Base-by-base conservation (phyloP, 2,329 filamentous ascomycete species). In the Botrytis squamosa region DNA sequence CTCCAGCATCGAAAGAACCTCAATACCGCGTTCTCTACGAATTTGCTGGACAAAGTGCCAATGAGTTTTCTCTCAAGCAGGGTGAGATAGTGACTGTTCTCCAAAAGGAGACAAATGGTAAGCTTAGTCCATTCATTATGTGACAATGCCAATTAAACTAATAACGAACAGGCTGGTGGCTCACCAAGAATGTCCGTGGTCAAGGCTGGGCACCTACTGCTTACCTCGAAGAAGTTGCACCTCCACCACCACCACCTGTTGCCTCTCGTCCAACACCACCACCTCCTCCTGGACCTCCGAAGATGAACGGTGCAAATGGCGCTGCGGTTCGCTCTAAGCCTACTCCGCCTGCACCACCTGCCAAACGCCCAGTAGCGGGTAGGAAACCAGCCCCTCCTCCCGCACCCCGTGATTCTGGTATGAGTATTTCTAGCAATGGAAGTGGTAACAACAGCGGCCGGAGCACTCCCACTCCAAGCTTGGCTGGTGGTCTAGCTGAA, bases 51-150 rank as follows among this genome's bases (percentile, higher is more conserved):
- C 92, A 95, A 78, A 93, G 89, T 76, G 89, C 91, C 74, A 97
- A 97, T 77, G 95, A 98, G 83, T 86, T 99, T 70, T 91, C 92
- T 25, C 89, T 99, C 76, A 88, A 83, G 74, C 91, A 92, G 68
- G 94, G 92, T 69, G 93, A 98, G 76, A 83, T 97, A 67, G 88
- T 99, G 71, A 90, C 97, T 82, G 90, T 99, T 80, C 88, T 97
- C n/a, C 92, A 96, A 80, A 98, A 98, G 83, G 95, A 98, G 83
- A 91, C 88, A 82, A 98, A 98, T 81, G 96, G 95, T 97, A 89
- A 83, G 91, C 82, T 64, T 70, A 9, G 25, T 59, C 46, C 40
- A 16, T 55, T 67, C 40, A 10, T n/a, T 18, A 22, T 40, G 33
- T 73, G 66, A 73, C 55, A 33, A 29, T n/a, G n/a, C 8, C 16